phyloP scores from a whole-genome alignment of 768 basidiomycete species.

The Tulasnella sp. region DNA sequence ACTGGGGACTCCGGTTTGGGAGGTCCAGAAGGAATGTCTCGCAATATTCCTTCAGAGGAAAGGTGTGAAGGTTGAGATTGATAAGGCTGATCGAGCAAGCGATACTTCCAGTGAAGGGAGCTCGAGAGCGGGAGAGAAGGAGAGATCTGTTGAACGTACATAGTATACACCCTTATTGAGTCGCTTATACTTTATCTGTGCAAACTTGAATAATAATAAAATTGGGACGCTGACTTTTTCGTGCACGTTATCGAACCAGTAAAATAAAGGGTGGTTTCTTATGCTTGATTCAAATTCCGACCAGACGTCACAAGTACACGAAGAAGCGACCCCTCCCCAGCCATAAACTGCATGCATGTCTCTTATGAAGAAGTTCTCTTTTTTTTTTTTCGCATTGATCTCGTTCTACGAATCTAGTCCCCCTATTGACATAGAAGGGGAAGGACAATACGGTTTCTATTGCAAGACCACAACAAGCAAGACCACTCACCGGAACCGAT shows the following conservation, averaged over 20 bases:
- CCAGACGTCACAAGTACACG: background rate
- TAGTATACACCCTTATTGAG: background rate
- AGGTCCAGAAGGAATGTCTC: constrained; percentile 9
- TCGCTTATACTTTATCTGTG: background rate
- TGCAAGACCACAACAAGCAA: too few species aligned
- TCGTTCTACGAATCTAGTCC: too few species aligned
- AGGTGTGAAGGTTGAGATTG: background rate
- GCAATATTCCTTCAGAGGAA: background rate
- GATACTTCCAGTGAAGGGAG: background rate
- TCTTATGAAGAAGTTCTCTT: too few species aligned
- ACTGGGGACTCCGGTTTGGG: constrained; percentile 9
- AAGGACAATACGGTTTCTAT: too few species aligned
- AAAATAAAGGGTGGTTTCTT: background rate
- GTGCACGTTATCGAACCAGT: too few species aligned
- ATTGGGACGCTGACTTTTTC: too few species aligned
- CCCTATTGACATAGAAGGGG: too few species aligned
- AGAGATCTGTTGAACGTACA: background rate
- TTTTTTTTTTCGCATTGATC: too few species aligned
- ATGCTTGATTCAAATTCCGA: background rate
- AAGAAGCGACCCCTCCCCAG: background rate
- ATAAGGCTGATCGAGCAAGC: background rate
- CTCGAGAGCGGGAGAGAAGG: background rate
- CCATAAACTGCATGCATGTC: too few species aligned
- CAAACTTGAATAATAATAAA: too few species aligned
- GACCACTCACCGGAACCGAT: too few species aligned